These are phyloP conservation scores for Nigrospora sphaerica DNA, from an alignment of 2,329 filamentous ascomycete genomes.

Conservation along the genomic window DNA sequence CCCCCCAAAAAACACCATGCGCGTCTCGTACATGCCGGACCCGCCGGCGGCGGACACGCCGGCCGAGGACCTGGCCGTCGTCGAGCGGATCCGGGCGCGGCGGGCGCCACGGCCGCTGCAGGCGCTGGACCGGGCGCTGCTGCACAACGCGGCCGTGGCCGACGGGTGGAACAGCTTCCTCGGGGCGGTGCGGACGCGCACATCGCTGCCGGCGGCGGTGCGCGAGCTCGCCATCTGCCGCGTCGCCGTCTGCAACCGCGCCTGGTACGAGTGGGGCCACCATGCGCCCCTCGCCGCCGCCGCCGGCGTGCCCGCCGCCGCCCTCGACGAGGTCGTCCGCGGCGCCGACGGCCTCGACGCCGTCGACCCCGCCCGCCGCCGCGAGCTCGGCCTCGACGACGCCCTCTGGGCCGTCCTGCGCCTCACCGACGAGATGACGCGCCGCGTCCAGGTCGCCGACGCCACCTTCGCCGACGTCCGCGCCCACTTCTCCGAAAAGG, in stretches of 20 bases:
- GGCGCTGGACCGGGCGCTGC: slow-evolving; percentile 65
- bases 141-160: slow-evolving; percentile 67
- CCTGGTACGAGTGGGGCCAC: slow-evolving; percentile 80
- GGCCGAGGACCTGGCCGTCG: slow-evolving; percentile 46
- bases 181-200: slow-evolving; percentile 52
- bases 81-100: slow-evolving; percentile 56
- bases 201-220: slow-evolving; percentile 43
- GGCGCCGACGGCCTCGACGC: slow-evolving; percentile 16
- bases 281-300: slow-evolving; percentile 62
- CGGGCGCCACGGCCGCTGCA: slow-evolving; percentile 65
- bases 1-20: slow-evolving; percentile 39
- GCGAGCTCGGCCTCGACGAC: slow-evolving; percentile 34
- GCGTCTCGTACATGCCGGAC: slow-evolving; percentile 57
- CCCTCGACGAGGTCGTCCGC: slow-evolving; percentile 37
- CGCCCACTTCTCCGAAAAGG: slow-evolving; percentile 55
- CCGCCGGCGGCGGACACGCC: slow-evolving; percentile 34
- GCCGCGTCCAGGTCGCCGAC: slow-evolving; percentile 62
- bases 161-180: slow-evolving; percentile 70
- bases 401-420: slow-evolving; percentile 62
- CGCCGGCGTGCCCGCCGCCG: slow-evolving; percentile 48
- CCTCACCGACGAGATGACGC: slow-evolving; percentile 81
- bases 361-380: slow-evolving; percentile 18
- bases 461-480: slow-evolving; percentile 59
- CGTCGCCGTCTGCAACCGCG: slow-evolving; percentile 71
- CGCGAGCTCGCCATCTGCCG: slow-evolving; percentile 76